Conservation (phyloP, 805 yeast genomes). For the Danielozyma ontarioensis region DNA sequence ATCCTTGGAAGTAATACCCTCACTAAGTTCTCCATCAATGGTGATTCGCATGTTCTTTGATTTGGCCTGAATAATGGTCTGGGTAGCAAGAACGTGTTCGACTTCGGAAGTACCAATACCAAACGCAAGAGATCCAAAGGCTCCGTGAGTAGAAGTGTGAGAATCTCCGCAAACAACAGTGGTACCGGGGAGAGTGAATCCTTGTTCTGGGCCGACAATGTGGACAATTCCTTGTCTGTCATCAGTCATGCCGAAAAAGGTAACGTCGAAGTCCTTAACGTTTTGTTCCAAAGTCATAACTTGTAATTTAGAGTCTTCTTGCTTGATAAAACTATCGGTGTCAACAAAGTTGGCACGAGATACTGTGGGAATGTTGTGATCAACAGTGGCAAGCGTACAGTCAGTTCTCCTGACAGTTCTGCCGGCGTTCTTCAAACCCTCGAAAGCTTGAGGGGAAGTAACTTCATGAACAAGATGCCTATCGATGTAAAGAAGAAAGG, state of each 20-base stretch:
- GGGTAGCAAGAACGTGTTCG: slow-evolving; percentile 97
- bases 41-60: slow-evolving; percentile 92
- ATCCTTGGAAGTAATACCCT: slow-evolving; percentile 96
- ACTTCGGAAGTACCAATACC: slow-evolving; percentile 99
- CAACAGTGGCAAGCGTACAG: slow-evolving; percentile 92
- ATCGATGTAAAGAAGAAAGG: slow-evolving; percentile 85
- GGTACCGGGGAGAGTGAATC: slow-evolving; percentile 96
- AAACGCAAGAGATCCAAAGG: slow-evolving; percentile 94
- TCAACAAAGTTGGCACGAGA: slow-evolving; percentile 75
- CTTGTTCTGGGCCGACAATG: slow-evolving; percentile 98
- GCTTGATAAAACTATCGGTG: slow-evolving; percentile 75
- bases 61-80: slow-evolving; percentile 89
- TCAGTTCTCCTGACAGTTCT: slow-evolving; percentile 87
- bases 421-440: slow-evolving; percentile 84
- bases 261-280: slow-evolving; percentile 82
- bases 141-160: slow-evolving; percentile 98
- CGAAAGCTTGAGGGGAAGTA: slow-evolving; percentile 98
- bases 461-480: slow-evolving; percentile 98
- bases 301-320: slow-evolving; percentile 88
- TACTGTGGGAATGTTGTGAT: slow-evolving; percentile 94
- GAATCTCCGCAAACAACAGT: slow-evolving; percentile 99
- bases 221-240: slow-evolving; percentile 97
- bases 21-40: slow-evolving; percentile 76
- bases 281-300: slow-evolving; percentile 89
- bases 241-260: slow-evolving; percentile 93